Evolutionary conservation across 164 flowering plant species (phyloP).

Genomic region (Euptelea pleiosperma): DNA sequence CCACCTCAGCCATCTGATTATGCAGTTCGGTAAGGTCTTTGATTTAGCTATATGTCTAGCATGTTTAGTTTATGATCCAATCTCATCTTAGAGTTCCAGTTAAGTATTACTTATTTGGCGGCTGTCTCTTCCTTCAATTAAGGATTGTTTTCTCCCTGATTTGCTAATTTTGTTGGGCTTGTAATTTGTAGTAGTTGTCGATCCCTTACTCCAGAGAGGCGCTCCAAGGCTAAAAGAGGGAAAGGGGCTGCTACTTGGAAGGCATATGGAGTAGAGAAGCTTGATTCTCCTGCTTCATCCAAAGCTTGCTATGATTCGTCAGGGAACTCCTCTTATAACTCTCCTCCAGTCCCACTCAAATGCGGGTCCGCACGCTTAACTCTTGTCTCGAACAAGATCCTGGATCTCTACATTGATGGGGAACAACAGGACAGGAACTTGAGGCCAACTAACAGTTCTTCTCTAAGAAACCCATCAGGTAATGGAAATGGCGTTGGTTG

Average conservation of each 20-base stretch:
- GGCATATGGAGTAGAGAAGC: conserved; percentile 27
- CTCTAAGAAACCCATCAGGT: conserved; percentile 27
- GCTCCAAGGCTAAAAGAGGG: conserved; percentile 20
- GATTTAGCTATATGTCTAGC: not conserved
- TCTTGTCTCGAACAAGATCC: conserved; percentile 47
- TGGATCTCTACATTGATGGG: conserved; percentile 94
- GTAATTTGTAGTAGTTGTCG: conserved; percentile 30
- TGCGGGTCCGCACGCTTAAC: conserved; percentile 28
- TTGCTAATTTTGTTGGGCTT: conserved; percentile 9
- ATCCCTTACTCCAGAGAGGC: conserved; percentile 53
- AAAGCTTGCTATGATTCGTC: conserved; percentile 38
- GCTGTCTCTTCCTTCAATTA: not conserved
- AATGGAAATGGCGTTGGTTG: conserved; percentile 31
- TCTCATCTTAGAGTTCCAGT: too few relatives aligned
- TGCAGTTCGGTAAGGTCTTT: conserved; percentile 46
- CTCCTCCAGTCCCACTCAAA: conserved; percentile 28
- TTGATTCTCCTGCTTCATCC: conserved; percentile 34
- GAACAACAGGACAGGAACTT: conserved; percentile 60
- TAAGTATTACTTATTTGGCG: too few relatives aligned
- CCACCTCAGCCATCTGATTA: conserved; percentile 26
- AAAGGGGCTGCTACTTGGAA: conserved; percentile 19
- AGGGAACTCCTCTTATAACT: conserved; percentile 47
- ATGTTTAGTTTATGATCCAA: too few relatives aligned
- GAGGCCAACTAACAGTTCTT: conserved; percentile 26
- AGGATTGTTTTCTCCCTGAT: not conserved